Base-by-base conservation (phyloP, 805 yeast genomes). In the Ogataea glucozyma region DNA sequence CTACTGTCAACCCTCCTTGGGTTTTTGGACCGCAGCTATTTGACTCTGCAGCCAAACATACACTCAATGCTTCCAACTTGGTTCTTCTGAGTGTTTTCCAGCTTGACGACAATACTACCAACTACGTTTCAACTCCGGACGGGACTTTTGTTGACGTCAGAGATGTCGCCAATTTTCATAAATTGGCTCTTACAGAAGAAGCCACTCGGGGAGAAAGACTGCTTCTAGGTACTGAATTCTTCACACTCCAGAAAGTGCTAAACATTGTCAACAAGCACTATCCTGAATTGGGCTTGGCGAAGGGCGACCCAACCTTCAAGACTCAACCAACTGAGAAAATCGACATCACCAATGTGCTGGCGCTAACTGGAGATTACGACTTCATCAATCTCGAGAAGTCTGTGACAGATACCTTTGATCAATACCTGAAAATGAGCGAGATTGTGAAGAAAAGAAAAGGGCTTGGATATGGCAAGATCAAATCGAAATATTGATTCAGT, bases 1-100 rank as follows among this genome's bases (percentile, higher is more conserved):
- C 60, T 31, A 55, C 65, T 4, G 62, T 70, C 30, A 63, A 64
- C 43, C 74, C 75, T 2, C 54, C 60, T n/a, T 39, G 38, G 41
- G 40, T 37, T 29, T 33, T 40, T 14, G 44, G 44, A 17, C 44
- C 44, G 13, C 38, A 22, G 22, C 14, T 34, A 14, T 23, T 34
- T 16, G 65, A 48, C 22, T 65, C 22, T 30, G 16, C 42, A 2
- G 36, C 27, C 14, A 29, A 34, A 33, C 12, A 24, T 5, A 24
- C 3, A 10, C 16, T 34, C 6, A 23, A 23, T 29, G 29, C 13
- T 5, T 34, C 38, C 8, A 34, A 34, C 20, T 3, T 8, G 22
- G 26, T 22, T 23, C 6, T 34, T 20, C 22, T 34, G 20, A 14
- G 38, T 11, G 18, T 34, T 13, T 16, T 22, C 5, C 14, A 24